Percentiles rank a stretch among this genome's conserved stretches.
Conservation (phyloP, 495 filamentous ascomycete genomes). For the Penicillium chermesinum region DNA sequence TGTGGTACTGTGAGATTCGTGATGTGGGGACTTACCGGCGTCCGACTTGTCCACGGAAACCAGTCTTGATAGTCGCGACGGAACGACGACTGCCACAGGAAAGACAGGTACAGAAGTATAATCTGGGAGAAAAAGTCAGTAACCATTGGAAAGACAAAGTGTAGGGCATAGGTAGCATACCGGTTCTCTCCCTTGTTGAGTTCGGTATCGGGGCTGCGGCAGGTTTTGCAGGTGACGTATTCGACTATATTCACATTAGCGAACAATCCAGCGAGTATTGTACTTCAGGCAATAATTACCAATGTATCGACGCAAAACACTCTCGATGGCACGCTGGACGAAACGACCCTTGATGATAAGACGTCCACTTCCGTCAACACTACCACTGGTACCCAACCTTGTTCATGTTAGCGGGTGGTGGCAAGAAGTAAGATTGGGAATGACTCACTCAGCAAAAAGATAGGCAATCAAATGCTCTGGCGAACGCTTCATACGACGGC, state of each 20-base stretch:
- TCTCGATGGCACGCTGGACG: slow-evolving; percentile 97
- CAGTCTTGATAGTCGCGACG: slow-evolving; percentile 97
- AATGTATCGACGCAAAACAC: slow-evolving; percentile 88
- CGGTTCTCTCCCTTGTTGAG: slow-evolving; percentile 98
- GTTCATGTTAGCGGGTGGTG: not conserved
- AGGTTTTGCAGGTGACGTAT: slow-evolving; percentile 98
- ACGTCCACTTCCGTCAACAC: slow-evolving; percentile 85
- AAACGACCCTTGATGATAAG: slow-evolving; percentile 98
- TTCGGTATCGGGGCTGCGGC: slow-evolving; percentile 88
- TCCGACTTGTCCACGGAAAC: slow-evolving; percentile 97
- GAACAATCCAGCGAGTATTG: too few species aligned
- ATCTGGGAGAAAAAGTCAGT: slow-evolving; percentile 6
- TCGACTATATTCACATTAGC: slow-evolving; percentile 56
- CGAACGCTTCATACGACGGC: slow-evolving; percentile 91
- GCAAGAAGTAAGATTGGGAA: not conserved
- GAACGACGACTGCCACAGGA: slow-evolving; percentile 85
- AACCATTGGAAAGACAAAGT: not conserved
- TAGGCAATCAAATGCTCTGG: slow-evolving; percentile 97
- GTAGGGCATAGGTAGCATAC: slow-evolving; percentile 7
- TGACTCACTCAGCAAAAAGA: slow-evolving; percentile 72
- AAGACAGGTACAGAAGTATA: slow-evolving; percentile 81
- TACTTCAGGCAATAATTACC: slow-evolving; percentile 49
- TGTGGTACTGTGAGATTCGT: not conserved
- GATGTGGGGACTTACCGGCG: slow-evolving; percentile 51
- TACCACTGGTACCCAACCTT: slow-evolving; percentile 82